phyloP scores from a whole-genome alignment of 1,284 basidiomycete genomes.

The Lignosus rhinocerotis region DNA sequence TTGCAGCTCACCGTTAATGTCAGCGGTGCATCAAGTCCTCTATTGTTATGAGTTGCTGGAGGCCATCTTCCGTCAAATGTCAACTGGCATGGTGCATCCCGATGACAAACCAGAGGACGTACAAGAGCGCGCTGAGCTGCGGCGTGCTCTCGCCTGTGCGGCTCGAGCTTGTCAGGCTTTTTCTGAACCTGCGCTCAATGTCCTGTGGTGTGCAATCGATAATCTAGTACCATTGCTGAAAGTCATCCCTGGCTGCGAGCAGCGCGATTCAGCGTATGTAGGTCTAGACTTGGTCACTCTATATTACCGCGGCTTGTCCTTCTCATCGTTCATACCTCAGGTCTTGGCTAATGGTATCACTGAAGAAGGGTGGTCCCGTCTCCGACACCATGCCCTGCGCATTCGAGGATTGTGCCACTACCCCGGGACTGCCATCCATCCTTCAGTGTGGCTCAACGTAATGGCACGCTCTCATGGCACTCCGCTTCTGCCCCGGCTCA shows the following conservation, averaged over 20 bases:
- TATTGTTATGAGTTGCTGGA: not conserved
- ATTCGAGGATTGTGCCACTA: not conserved
- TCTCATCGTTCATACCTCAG: not conserved
- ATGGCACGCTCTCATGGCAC: not conserved
- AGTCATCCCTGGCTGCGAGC: not conserved
- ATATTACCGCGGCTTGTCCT: not conserved
- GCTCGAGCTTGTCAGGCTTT: slow-evolving; percentile 3
- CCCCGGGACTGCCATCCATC: not conserved
- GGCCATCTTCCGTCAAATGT: slow-evolving; percentile 1
- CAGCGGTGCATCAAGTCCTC: not conserved
- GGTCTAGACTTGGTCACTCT: not conserved
- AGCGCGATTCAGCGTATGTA: not conserved
- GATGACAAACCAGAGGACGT: not conserved
- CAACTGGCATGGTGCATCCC: not conserved
- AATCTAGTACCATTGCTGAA: not conserved
- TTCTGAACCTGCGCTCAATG: slow-evolving; percentile 1
- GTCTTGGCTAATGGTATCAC: not conserved
- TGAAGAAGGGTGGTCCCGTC: slow-evolving; percentile 1
- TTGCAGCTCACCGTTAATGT: no score
- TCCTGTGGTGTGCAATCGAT: slow-evolving; percentile 6
- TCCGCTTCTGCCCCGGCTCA: not conserved
- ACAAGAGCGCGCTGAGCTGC: not conserved
- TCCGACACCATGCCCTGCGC: not conserved
- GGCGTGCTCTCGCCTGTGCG: not conserved
- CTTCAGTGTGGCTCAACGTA: not conserved